Conservation (phyloP, 352 stramenopile genomes). For the Ophiocytium majus region DNA sequence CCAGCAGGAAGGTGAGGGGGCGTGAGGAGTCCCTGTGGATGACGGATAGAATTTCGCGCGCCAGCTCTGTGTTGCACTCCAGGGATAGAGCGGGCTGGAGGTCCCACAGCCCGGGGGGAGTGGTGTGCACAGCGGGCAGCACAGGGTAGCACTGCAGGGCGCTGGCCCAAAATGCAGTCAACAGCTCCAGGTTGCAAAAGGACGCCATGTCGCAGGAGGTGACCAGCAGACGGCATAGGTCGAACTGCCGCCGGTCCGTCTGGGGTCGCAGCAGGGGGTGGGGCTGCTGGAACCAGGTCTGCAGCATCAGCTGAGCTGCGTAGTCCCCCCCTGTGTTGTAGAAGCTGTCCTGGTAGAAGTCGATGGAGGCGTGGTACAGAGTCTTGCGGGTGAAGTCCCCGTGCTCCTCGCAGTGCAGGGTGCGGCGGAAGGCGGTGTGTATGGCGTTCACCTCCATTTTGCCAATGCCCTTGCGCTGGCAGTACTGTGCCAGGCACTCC, state of each 20-base stretch:
- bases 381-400: slow-evolving; percentile 48
- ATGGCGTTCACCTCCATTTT: slow-evolving; percentile 31
- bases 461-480: background rate
- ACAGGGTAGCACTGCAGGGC: slow-evolving; percentile 24
- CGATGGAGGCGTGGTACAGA: slow-evolving; percentile 36
- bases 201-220: slow-evolving; percentile 44
- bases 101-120: too few species aligned
- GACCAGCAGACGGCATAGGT: slow-evolving; percentile 46
- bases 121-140: background rate
- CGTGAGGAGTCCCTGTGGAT: background rate
- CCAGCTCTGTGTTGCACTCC: slow-evolving; percentile 9
- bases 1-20: background rate
- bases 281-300: slow-evolving; percentile 44
- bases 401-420: slow-evolving; percentile 34
- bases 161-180: slow-evolving; percentile 40
- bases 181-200: slow-evolving; percentile 44
- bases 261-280: slow-evolving; percentile 25
- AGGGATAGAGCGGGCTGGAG: background rate
- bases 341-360: slow-evolving; percentile 50
- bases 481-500: background rate
- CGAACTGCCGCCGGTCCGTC: slow-evolving; percentile 33
- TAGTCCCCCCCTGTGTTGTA: slow-evolving; percentile 43
- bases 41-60: background rate
- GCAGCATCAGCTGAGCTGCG: slow-evolving; percentile 38
- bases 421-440: slow-evolving; percentile 33